Evolutionary conservation across 306 rosid genomes (phyloP).

Genomic region (Alnus glutinosa): DNA sequence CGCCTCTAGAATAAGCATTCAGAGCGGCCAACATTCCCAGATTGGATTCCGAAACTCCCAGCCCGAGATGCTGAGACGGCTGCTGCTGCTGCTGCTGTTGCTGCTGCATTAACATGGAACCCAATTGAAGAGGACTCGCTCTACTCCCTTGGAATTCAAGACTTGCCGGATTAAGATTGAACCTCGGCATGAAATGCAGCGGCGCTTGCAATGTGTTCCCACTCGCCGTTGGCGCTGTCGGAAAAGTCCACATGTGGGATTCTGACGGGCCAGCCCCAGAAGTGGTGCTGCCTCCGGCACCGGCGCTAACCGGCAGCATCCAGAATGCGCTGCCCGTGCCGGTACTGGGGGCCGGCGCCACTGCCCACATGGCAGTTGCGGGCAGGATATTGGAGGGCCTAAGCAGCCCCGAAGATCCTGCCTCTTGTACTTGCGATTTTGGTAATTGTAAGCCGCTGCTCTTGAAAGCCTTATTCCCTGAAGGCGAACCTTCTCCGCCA

Average conservation of each 20-base stretch:
- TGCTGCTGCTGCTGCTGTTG: slow-evolving; percentile 64
- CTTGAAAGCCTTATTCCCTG: slow-evolving; percentile 39
- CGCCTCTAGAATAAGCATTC: slow-evolving; percentile 71
- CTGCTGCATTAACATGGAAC: slow-evolving; percentile 74
- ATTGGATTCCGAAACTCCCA: slow-evolving; percentile 76
- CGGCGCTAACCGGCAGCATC: slow-evolving; percentile 73
- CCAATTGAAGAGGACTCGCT: slow-evolving; percentile 60
- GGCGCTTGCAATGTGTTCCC: slow-evolving; percentile 60
- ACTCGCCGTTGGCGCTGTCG: slow-evolving; percentile 28
- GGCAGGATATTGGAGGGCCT: slow-evolving; percentile 60
- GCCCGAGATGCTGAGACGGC: slow-evolving; percentile 69
- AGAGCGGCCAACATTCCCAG: slow-evolving; percentile 86
- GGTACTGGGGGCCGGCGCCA: slow-evolving; percentile 49
- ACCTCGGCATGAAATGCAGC: slow-evolving; percentile 73
- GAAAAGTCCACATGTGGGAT: slow-evolving; percentile 83
- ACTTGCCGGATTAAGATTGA: slow-evolving; percentile 45
- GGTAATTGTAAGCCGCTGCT: slow-evolving; percentile 34
- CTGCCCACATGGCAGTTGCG: slow-evolving; percentile 83
- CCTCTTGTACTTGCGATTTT: slow-evolving; percentile 32
- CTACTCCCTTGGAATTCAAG: slow-evolving; percentile 61
- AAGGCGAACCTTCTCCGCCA: slow-evolving; percentile 23
- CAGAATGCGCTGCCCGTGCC: slow-evolving; percentile 76
- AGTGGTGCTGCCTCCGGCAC: slow-evolving; percentile 22
- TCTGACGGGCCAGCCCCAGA: slow-evolving; percentile 45
- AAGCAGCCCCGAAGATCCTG: slow-evolving; percentile 47